Conservation (phyloP, 805 yeast species). For the Starmerella vaccinii region DNA sequence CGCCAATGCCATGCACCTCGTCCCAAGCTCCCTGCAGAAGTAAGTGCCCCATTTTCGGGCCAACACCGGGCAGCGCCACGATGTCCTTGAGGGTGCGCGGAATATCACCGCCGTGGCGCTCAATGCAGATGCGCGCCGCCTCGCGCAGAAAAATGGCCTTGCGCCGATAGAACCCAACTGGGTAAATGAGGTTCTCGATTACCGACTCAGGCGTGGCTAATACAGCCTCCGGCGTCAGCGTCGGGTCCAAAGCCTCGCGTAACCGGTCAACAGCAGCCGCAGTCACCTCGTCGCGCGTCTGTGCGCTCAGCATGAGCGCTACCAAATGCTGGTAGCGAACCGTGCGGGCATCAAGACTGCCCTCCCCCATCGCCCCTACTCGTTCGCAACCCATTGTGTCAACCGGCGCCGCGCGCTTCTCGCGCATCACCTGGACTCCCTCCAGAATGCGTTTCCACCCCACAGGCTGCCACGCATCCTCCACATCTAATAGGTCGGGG, state of each 20-base stretch:
- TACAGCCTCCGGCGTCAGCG: slow-evolving; percentile 29
- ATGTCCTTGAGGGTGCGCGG: slow-evolving; percentile 62
- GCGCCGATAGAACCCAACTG: slow-evolving; percentile 79
- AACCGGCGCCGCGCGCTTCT: slow-evolving; percentile 64
- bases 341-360: slow-evolving; percentile 25
- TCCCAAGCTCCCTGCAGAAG: slow-evolving; percentile 77
- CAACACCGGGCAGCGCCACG: slow-evolving; percentile 74
- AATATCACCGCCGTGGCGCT: slow-evolving; percentile 51
- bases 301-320: slow-evolving; percentile 79
- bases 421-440: slow-evolving; percentile 52
- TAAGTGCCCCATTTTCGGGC: slow-evolving; percentile 88
- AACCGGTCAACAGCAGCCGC: slow-evolving; percentile 58
- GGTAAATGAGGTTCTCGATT: slow-evolving; percentile 55
- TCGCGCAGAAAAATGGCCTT: slow-evolving; percentile 62
- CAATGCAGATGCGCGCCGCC: slow-evolving; percentile 45
- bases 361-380: slow-evolving; percentile 34
- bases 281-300: slow-evolving; percentile 83
- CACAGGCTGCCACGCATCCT: slow-evolving; percentile 20
- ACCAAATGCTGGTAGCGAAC: slow-evolving; percentile 65
- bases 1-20: slow-evolving; percentile 72
- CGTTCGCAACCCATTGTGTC: slow-evolving; percentile 79
- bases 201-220: slow-evolving; percentile 36
- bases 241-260: slow-evolving; percentile 40
- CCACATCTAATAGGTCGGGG: background rate
- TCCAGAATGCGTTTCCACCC: slow-evolving; percentile 27